phyloP scores from a whole-genome alignment of 1,284 basidiomycete genomes.

The Rhodotorula sp. region DNA sequence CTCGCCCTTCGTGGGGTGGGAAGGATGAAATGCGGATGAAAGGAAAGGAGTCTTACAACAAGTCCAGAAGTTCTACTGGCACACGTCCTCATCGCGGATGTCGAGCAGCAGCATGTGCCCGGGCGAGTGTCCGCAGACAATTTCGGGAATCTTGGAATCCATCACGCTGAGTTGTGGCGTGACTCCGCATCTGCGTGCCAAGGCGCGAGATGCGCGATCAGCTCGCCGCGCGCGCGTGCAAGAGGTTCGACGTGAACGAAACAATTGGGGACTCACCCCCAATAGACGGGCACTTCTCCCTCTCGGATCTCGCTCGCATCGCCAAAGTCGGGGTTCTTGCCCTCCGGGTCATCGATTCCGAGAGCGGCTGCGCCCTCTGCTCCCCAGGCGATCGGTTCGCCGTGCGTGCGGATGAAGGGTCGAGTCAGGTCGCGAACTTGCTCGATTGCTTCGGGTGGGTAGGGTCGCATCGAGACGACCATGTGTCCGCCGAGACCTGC shows the following conservation, averaged over 20 bases:
- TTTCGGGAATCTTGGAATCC: constrained; percentile 36
- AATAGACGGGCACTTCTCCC: constrained; percentile 48
- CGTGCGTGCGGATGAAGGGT: constrained; percentile 45
- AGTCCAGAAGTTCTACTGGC: background rate
- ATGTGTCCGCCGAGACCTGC: constrained; percentile 43
- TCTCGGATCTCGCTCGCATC: constrained; percentile 32
- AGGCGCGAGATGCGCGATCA: background rate
- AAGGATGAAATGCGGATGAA: too few relatives aligned
- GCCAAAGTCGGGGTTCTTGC: constrained; percentile 44
- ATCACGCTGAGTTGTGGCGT: constrained; percentile 45
- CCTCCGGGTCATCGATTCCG: constrained; percentile 44
- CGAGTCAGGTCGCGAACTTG: constrained; percentile 42
- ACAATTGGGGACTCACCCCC: constrained; percentile 30
- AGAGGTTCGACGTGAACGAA: too few relatives aligned
- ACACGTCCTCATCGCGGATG: constrained; percentile 23
- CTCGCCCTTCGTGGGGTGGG: too few relatives aligned
- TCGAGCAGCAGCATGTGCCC: constrained; percentile 48
- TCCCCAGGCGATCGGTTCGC: constrained; percentile 48
- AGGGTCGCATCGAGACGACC: constrained; percentile 50
- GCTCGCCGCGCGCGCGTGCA: too few relatives aligned
- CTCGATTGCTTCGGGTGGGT: constrained; percentile 34
- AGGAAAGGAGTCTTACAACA: too few relatives aligned
- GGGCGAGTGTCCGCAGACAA: constrained; percentile 45
- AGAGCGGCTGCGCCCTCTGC: constrained; percentile 41
- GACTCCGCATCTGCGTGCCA: background rate